Evolutionary conservation across 768 basidiomycete genomes (phyloP), one percentile per base, ranked within the genome.

Genomic region (Collybia mongolica): DNA sequence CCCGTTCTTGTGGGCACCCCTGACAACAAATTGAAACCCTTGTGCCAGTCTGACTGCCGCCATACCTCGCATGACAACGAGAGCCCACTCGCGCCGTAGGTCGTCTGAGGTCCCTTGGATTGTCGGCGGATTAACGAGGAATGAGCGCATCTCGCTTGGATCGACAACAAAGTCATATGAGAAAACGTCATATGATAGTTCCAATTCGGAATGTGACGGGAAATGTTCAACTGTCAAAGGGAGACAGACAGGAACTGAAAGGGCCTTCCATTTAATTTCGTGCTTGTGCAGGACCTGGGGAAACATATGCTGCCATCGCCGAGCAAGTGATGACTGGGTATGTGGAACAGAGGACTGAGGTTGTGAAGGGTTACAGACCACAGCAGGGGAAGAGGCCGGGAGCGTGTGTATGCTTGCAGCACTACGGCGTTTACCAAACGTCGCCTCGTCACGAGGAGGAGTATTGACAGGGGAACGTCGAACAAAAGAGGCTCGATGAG

Each of bases 191-290:
- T 88, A 94, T 11, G 83, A 79, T 3, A 80, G 77, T 52, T 91
- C 85, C 6, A 93, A 73, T 62, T 95, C 89, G 19, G 83, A 72
- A 17, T 74, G 74, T 8, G 83, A 79, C 0, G 96, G 95, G 56
- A 96, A 86, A 60, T 92, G 83, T 60, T 96, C 94, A 11, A 90
- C 87, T 0, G 94, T 94, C 44, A 98, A 76, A 5, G 96, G 96
- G 1, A 98, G 77, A 59, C 91, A 95, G 9, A 84, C 81, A 0
- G 95, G 94, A 0, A 90, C 88, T 44, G 86, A 78, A 63, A 94
- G 84, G 8, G 86, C 86, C 55, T 81, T 83, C 96, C 96, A 98
- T 64, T 98, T 97, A 66, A 94, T 79, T 39, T 95, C 86, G 53
- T 93, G 84, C 64, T 92, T 88, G 62, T 82, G 86, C 20, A 80